phyloP scores from a whole-genome alignment of 1,284 basidiomycete genomes.

The Meira miltonrushii region DNA sequence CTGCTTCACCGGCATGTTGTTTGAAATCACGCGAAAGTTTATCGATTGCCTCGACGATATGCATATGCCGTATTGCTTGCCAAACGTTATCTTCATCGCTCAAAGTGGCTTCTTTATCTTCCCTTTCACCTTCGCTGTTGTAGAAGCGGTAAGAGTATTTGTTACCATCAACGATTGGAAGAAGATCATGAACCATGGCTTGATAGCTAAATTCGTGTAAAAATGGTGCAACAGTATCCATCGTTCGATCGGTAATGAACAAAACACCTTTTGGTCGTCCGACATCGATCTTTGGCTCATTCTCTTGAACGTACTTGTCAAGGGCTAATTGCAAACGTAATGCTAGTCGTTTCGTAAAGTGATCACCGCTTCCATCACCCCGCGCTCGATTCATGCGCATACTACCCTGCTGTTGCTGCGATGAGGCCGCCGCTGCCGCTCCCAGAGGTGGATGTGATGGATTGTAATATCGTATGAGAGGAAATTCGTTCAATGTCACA shows the following conservation, averaged over 20 bases:
- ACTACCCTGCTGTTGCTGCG: conserved; percentile 30
- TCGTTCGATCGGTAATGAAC: conserved; percentile 87
- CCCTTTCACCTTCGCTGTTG: conserved; percentile 62
- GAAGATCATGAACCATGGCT: conserved; percentile 92
- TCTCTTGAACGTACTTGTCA: conserved; percentile 30
- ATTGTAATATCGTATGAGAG: conserved; percentile 87
- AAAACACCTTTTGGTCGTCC: conserved; percentile 72
- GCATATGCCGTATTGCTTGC: conserved; percentile 87
- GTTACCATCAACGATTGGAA: conserved; percentile 73
- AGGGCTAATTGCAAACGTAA: conserved; percentile 35
- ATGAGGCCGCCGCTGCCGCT: conserved; percentile 54
- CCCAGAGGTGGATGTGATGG: conserved; percentile 79
- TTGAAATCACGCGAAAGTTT: conserved; percentile 93
- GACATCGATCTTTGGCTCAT: conserved; percentile 62
- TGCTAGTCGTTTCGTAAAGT: conserved; percentile 44
- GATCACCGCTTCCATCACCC: conserved; percentile 24
- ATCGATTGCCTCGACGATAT: conserved; percentile 97
- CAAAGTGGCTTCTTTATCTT: conserved; percentile 78
- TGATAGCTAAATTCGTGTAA: conserved; percentile 98
- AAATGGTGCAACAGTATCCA: conserved; percentile 86
- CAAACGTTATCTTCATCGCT: conserved; percentile 84
- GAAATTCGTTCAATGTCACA: conserved; percentile 86
- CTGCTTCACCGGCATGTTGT: conserved; percentile 84
- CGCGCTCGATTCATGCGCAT: conserved; percentile 33
- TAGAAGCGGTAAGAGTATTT: conserved; percentile 69